phyloP scores from a whole-genome alignment of 2,329 filamentous ascomycete genomes.

The Pseudogymnoascus sp. region DNA sequence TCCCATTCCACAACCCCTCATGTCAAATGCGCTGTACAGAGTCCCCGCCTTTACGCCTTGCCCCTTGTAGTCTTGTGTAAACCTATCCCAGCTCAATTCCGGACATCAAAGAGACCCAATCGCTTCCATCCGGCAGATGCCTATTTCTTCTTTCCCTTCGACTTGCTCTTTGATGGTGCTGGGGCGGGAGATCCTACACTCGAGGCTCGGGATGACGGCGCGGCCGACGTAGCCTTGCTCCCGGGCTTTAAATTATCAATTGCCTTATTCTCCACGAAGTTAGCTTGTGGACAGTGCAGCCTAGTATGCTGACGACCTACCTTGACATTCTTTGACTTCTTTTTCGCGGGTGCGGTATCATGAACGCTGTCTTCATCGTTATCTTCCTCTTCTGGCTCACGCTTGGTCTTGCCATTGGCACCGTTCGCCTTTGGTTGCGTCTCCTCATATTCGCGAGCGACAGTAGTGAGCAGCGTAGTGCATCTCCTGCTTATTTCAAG shows the following conservation, averaged over 20 bases:
- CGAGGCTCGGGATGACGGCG: conserved; percentile 69
- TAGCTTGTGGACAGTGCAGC: neutral
- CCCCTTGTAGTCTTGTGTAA: neutral
- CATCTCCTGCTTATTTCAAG: conserved; percentile 88
- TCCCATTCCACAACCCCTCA: neutral
- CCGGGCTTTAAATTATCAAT: conserved; percentile 77
- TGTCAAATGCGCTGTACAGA: conserved; percentile 1
- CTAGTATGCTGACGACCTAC: conserved; percentile 40
- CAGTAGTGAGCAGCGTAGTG: conserved; percentile 87
- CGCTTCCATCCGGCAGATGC: neutral
- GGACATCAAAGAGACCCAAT: neutral
- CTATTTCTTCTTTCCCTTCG: conserved; percentile 5
- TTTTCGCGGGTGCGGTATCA: conserved; percentile 79
- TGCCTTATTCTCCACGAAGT: conserved; percentile 68
- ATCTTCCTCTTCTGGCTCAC: conserved; percentile 70
- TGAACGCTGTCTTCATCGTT: conserved; percentile 77
- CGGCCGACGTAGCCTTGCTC: conserved; percentile 67
- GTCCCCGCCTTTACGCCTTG: conserved; percentile 2
- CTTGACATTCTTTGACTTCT: conserved; percentile 89
- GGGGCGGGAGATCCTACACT: conserved; percentile 76
- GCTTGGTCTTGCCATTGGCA: conserved; percentile 62
- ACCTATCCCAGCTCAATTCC: neutral
- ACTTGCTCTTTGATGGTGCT: conserved; percentile 26
- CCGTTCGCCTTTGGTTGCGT: conserved; percentile 41
- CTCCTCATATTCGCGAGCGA: conserved; percentile 89